These are phyloP conservation scores for Colletotrichum magnum DNA, from an alignment of 2,329 filamentous ascomycete genomes.

Conservation along the genomic window DNA sequence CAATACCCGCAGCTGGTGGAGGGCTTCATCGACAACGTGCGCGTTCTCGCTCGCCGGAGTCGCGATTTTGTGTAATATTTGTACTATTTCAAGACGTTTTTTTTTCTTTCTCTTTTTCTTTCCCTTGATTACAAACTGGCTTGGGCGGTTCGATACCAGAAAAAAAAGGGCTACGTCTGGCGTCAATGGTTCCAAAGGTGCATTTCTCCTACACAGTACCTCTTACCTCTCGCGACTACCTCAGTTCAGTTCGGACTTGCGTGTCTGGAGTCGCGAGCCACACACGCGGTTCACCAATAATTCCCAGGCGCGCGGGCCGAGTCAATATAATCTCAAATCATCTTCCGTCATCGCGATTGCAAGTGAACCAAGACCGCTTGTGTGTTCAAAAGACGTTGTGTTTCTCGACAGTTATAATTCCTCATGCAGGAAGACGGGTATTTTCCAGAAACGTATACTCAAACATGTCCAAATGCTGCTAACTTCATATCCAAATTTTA, in stretches of 20 bases:
- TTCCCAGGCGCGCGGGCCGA: slow-evolving; percentile 12
- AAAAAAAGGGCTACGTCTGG: slow-evolving; percentile 27
- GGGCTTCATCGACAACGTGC: slow-evolving; percentile 81
- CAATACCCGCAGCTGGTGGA: slow-evolving; percentile 78
- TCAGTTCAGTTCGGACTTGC: slow-evolving; percentile 14
- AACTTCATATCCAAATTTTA: not conserved
- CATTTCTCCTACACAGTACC: not conserved
- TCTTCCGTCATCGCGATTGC: slow-evolving; percentile 3
- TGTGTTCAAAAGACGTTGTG: not conserved
- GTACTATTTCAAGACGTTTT: not conserved
- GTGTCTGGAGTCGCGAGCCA: not conserved
- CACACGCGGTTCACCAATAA: not conserved
- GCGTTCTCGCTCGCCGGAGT: slow-evolving; percentile 67
- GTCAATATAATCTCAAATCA: slow-evolving; percentile 15
- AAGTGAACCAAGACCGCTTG: not conserved
- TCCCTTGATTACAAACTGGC: slow-evolving; percentile 16
- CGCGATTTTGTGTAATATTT: slow-evolving; percentile 48
- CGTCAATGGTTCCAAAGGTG: slow-evolving; percentile 28
- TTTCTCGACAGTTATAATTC: not conserved
- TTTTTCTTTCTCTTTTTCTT: not conserved
- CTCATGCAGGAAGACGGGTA: not conserved
- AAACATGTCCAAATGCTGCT: not conserved
- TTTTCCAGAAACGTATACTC: not conserved
- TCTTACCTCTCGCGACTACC: slow-evolving; percentile 10
- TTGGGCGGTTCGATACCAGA: slow-evolving; percentile 39